Percentiles rank a stretch among this genome's conserved stretches.
Evolutionary conservation across 2,329 filamentous ascomycete species (phyloP).

Genomic region (Pseudocercospora cruenta): DNA sequence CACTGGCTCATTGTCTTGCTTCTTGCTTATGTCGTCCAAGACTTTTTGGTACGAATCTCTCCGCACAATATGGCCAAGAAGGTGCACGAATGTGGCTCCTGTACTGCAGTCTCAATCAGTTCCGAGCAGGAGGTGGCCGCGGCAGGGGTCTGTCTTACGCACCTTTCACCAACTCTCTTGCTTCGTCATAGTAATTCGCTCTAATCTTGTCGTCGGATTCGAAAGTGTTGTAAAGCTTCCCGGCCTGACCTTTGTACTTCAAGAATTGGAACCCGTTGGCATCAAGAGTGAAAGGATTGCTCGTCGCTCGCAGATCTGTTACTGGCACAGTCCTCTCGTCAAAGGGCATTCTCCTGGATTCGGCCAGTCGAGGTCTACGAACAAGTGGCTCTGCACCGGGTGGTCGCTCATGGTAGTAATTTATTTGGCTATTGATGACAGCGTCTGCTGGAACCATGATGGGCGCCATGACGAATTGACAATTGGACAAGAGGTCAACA

Average conservation of each 20-base stretch:
- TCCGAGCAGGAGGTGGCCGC: too few species aligned
- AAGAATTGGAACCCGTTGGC: conserved; percentile 18
- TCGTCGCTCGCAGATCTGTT: conserved; percentile 5
- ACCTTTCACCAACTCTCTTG: conserved; percentile 11
- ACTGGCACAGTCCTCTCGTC: conserved; percentile 3
- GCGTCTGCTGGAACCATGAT: background rate
- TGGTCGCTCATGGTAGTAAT: background rate
- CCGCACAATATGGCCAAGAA: conserved; percentile 13
- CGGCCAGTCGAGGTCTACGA: background rate
- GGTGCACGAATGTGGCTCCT: conserved; percentile 15
- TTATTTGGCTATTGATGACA: background rate
- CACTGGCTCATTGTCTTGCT: conserved; percentile 9
- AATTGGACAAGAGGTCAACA: background rate
- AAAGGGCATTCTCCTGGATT: background rate
- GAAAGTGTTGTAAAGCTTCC: conserved; percentile 7
- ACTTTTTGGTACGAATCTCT: conserved; percentile 11
- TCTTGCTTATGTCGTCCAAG: conserved; percentile 15
- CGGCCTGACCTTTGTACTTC: background rate
- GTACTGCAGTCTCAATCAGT: background rate
- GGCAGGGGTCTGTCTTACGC: background rate
- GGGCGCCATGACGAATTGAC: background rate
- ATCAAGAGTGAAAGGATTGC: conserved; percentile 11
- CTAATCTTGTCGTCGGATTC: conserved; percentile 18
- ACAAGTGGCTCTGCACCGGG: background rate
- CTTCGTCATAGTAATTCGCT: conserved; percentile 14